A percentile compares a stretch with the other conserved stretches of the same genome.
Evolutionary conservation across 208 protist genomes (phyloP).

Genomic region (Trypanosoma vivax): DNA sequence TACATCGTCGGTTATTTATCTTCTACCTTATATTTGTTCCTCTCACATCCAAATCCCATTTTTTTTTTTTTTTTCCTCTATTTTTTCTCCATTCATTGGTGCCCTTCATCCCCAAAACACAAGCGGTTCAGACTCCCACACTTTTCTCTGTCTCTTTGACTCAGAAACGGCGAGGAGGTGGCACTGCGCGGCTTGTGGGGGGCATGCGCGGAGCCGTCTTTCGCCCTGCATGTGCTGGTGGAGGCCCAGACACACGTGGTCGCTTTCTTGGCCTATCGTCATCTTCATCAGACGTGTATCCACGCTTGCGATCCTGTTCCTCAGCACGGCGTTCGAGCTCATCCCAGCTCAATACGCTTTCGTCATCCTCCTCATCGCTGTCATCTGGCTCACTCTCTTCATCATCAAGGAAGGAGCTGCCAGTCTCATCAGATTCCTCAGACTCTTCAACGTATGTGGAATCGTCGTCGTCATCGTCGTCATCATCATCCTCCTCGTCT

Average conservation of each 20-base stretch:
- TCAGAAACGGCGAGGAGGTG: conserved; percentile 63
- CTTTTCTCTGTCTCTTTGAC: background rate
- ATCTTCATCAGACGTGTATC: conserved; percentile 57
- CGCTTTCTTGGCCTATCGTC: conserved; percentile 41
- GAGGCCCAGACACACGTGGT: conserved; percentile 14
- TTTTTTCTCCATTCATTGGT: background rate
- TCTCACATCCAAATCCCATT: background rate
- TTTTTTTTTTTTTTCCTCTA: conserved; percentile 4
- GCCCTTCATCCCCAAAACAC: background rate
- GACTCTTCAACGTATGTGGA: conserved; percentile 80
- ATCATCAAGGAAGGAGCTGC: conserved; percentile 76
- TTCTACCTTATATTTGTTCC: background rate
- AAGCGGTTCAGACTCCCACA: background rate
- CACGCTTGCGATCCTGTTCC: conserved; percentile 55
- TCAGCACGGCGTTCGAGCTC: conserved; percentile 78
- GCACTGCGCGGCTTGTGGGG: conserved; percentile 23
- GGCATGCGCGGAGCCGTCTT: conserved; percentile 16
- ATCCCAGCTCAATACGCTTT: conserved; percentile 73
- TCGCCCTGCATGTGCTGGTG: conserved; percentile 5
- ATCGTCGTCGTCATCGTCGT: conserved; percentile 61
- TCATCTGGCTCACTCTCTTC: conserved; percentile 43
- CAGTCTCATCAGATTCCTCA: conserved; percentile 47
- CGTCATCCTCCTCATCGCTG: conserved; percentile 42
- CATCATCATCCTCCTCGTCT: conserved; percentile 77
- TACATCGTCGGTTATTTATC: too few relatives aligned